Evolutionary conservation across 805 yeast species (phyloP).

Genomic region (Candida nanaspora): DNA sequence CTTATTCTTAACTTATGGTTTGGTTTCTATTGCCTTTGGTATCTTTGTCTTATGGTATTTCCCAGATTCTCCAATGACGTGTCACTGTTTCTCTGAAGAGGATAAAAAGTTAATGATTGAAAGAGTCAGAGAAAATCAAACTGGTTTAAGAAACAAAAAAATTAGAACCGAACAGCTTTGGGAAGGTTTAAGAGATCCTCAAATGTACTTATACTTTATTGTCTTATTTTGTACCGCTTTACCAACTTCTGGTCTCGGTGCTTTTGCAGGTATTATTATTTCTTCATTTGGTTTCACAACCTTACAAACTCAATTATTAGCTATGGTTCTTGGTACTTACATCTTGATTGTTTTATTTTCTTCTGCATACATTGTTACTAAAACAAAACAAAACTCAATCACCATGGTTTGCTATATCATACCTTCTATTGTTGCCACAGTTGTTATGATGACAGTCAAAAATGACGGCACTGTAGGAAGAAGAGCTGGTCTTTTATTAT

Average conservation of each 20-base stretch:
- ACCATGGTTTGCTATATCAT: constrained; percentile 17
- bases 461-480: constrained; percentile 9
- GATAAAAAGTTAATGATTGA: constrained; percentile 26
- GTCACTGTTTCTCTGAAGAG: constrained; percentile 22
- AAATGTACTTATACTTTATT: constrained; percentile 18
- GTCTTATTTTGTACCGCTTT: constrained; percentile 17
- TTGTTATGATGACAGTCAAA: constrained; percentile 19
- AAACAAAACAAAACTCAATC: constrained; percentile 13
- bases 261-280: constrained; percentile 23
- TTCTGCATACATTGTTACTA: constrained; percentile 15
- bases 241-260: constrained; percentile 26
- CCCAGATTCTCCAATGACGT: constrained; percentile 22
- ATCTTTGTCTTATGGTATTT: constrained; percentile 16
- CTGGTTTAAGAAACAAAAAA: constrained; percentile 24
- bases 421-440: constrained; percentile 26
- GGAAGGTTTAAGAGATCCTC: constrained; percentile 18
- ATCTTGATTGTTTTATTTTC: constrained; percentile 15
- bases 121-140: constrained; percentile 20
- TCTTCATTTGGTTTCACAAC: constrained; percentile 22
- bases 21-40: constrained; percentile 21
- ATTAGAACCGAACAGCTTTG: constrained; percentile 20
- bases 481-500: constrained; percentile 21
- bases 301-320: constrained; percentile 23
- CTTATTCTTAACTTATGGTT: constrained; percentile 23
- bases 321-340: constrained; percentile 28